Percentiles rank a stretch among this genome's conserved stretches.
Conservation (phyloP, 495 filamentous ascomycete genomes). For the Neurospora sp. region DNA sequence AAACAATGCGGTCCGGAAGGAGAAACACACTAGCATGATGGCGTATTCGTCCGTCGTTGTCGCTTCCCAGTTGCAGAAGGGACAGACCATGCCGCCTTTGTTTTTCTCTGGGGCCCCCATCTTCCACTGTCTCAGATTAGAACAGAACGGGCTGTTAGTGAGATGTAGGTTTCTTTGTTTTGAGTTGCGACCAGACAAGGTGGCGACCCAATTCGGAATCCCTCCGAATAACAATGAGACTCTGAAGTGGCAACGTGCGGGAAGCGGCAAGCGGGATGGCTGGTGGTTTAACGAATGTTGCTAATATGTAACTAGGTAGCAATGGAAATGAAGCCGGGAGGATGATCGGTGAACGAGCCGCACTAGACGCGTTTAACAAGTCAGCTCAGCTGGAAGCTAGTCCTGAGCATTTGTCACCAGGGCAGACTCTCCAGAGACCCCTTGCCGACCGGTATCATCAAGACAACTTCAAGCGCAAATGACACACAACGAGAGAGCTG, state of each 20-base stretch:
- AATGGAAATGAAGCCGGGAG: background rate
- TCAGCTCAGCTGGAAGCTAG: background rate
- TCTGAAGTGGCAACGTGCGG: background rate
- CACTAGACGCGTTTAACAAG: background rate
- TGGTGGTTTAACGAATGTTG: background rate
- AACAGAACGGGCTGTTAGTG: background rate
- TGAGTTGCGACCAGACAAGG: background rate
- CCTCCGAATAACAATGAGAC: background rate
- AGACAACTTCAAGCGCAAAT: background rate
- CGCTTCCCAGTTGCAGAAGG: slow-evolving; percentile 22
- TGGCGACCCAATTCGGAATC: background rate
- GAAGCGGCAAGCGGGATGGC: background rate
- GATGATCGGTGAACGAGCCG: background rate
- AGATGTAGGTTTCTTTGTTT: background rate
- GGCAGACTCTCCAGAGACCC: background rate
- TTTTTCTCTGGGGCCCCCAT: background rate
- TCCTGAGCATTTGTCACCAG: background rate
- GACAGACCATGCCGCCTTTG: slow-evolving; percentile 11
- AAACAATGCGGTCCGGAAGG: background rate
- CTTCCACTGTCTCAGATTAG: background rate
- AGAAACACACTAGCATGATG: slow-evolving; percentile 20
- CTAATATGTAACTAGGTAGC: background rate
- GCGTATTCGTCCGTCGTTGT: slow-evolving; percentile 14
- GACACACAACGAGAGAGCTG: background rate
- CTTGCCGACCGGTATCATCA: background rate